Evolutionary conservation across 176 grass and related monocot genomes (phyloP).

Genomic region (Musa troglodytarum): DNA sequence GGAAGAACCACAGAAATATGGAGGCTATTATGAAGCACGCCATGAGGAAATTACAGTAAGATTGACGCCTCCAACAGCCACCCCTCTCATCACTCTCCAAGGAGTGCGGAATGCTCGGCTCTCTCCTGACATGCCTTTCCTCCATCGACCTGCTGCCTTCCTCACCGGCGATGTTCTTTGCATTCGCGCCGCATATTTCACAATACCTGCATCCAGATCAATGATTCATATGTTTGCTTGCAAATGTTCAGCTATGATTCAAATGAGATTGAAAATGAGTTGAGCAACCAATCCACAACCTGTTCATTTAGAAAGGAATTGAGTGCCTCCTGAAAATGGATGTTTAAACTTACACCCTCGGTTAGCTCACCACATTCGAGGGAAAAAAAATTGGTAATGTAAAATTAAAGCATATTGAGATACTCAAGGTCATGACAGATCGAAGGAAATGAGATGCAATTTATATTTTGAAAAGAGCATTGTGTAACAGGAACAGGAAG

Average conservation of each 20-base stretch:
- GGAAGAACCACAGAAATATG: conserved; percentile 71
- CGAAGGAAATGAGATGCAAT: too few relatives aligned
- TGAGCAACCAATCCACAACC: too few relatives aligned
- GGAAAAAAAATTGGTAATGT: too few relatives aligned
- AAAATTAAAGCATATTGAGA: too few relatives aligned
- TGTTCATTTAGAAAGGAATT: too few relatives aligned
- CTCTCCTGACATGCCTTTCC: conserved; percentile 28
- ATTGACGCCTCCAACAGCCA: conserved; percentile 38
- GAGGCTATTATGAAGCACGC: conserved; percentile 48
- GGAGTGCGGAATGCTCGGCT: not conserved
- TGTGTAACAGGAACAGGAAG: too few relatives aligned
- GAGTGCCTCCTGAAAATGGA: too few relatives aligned
- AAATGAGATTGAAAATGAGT: not conserved
- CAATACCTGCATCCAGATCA: conserved; percentile 2
- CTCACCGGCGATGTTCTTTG: conserved; percentile 4
- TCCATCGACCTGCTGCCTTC: not conserved
- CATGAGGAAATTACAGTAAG: conserved; percentile 51
- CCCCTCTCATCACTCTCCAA: conserved; percentile 4
- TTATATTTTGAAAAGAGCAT: too few relatives aligned
- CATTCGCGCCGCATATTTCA: conserved; percentile 12
- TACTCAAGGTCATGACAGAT: too few relatives aligned
- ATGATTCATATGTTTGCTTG: not conserved
- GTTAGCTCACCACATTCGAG: too few relatives aligned
- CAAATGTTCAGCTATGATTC: not conserved
- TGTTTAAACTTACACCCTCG: too few relatives aligned